Percentiles rank a stretch among this genome's conserved stretches.
Evolutionary conservation across 1,284 basidiomycete genomes (phyloP).

Genomic region (Salmacisia buchloeana): DNA sequence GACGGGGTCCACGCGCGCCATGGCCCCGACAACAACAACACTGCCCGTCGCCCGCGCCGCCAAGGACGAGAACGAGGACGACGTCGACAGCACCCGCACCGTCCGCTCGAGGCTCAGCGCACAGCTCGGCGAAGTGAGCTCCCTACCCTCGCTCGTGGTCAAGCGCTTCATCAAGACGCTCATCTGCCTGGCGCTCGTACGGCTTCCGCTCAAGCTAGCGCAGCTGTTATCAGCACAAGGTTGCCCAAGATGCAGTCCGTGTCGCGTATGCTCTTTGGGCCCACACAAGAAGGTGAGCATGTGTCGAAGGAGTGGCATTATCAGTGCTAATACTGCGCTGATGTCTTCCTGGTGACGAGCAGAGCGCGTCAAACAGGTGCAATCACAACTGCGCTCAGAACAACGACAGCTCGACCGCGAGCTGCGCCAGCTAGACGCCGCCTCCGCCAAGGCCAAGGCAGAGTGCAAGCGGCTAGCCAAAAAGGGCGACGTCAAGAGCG

Average conservation of each 20-base stretch:
- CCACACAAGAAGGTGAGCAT: conserved; percentile 77
- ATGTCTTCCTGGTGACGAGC: conserved; percentile 21
- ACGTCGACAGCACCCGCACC: too few relatives aligned
- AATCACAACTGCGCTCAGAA: conserved; percentile 41
- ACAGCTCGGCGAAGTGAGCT: too few relatives aligned
- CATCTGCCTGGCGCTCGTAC: too few relatives aligned
- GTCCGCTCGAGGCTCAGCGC: too few relatives aligned
- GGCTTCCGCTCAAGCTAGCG: too few relatives aligned
- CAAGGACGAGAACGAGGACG: too few relatives aligned
- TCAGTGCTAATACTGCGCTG: background rate
- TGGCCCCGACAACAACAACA: too few relatives aligned
- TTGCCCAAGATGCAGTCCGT: conserved; percentile 71
- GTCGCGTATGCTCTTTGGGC: conserved; percentile 84
- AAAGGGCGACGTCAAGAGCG: conserved; percentile 88
- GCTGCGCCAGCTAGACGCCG: conserved; percentile 67
- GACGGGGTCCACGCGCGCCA: too few relatives aligned
- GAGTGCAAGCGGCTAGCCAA: conserved; percentile 83
- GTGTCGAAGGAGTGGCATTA: background rate
- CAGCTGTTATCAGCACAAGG: too few relatives aligned
- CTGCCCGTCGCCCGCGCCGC: too few relatives aligned
- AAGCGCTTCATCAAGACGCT: too few relatives aligned
- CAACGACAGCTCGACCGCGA: conserved; percentile 43
- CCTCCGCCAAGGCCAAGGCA: conserved; percentile 71
- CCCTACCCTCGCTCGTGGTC: too few relatives aligned
- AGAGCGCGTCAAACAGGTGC: conserved; percentile 40